Base-by-base conservation (phyloP, 139 green algal genomes). In the Spirogloea muscicola region DNA sequence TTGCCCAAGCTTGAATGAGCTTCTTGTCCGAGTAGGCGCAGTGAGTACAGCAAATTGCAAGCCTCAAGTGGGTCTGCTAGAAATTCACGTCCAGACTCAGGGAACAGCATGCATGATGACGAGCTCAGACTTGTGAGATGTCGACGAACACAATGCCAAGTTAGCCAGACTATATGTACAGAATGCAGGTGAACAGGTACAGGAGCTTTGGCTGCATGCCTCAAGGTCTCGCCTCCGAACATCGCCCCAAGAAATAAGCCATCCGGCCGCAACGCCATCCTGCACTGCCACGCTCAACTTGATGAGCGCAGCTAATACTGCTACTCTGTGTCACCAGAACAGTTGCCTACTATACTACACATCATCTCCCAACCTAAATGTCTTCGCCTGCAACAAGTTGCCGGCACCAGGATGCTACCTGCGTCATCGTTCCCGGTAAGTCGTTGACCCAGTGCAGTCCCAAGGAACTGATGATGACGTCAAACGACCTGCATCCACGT, bases 361-460 rank as follows among this genome's bases (percentile, higher is more conserved):
- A 31, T 21, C 21, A 31, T 31, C 21, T 21, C n/a, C 21, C n/a
- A 21, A 55, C n/a, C n/a, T 21, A 55, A 55, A 21, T 31, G 46
- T 31, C 46, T 55, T 21, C 46, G 21, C 21, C n/a, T 21, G n/a
- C 21, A n/a, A 55, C 46, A 55, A 55, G 43, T 10, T 10, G 43
- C 10, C 39, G 29, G 55, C 59, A 18, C 59, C 13, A 16, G 43
- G 43, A n/a, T 9, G 10, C 55, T 25, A 74, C 88, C 39, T 93
- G 87, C 39, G 72, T 61, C 85, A 95, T 86, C 18, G 86, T 82
- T 0, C 87, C 90, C 74, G 89, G 89, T 34, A 95, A 62, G 43
- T 94, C 90, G 75, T 94, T 94, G 41, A 93, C 84, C 90, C 90
- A 94, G 67, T 94, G 90, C 21, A 95, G 70, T 2, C 90, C 84